Evolutionary conservation across 2,329 filamentous ascomycete genomes (phyloP).

Genomic region (Westerdykella aurantiaca): DNA sequence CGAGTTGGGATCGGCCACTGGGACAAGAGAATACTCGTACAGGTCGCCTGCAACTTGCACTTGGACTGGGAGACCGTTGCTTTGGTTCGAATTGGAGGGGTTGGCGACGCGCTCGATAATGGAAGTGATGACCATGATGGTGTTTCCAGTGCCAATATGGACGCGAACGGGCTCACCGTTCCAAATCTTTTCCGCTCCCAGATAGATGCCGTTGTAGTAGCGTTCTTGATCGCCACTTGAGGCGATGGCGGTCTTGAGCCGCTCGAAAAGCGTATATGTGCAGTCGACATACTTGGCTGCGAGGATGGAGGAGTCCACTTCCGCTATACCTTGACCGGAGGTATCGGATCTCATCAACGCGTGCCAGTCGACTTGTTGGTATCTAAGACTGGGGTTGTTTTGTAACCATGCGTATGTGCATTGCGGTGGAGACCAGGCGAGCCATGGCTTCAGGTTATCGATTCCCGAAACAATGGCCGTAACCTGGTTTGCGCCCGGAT

Average conservation of each 20-base stretch:
- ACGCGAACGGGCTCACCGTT: slow-evolving; percentile 54
- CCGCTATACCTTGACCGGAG: slow-evolving; percentile 45
- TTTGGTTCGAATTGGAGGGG: slow-evolving; percentile 8
- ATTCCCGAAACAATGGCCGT: slow-evolving; percentile 42
- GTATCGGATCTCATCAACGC: slow-evolving; percentile 36
- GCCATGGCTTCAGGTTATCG: slow-evolving; percentile 49
- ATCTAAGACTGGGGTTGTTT: slow-evolving; percentile 37
- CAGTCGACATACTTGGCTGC: slow-evolving; percentile 52
- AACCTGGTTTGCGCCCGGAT: slow-evolving; percentile 37
- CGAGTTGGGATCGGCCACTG: slow-evolving; percentile 24
- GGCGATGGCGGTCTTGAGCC: slow-evolving; percentile 37
- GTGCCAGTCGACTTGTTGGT: slow-evolving; percentile 49
- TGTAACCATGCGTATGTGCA: slow-evolving; percentile 45
- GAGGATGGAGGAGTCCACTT: slow-evolving; percentile 54
- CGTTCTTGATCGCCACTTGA: slow-evolving; percentile 38
- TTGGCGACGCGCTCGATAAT: slow-evolving; percentile 38
- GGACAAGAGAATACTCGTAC: slow-evolving; percentile 43
- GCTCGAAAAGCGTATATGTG: slow-evolving; percentile 50
- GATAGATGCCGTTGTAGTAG: slow-evolving; percentile 50
- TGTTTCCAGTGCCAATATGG: slow-evolving; percentile 39
- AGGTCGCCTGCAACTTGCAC: slow-evolving; percentile 47
- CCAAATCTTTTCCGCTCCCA: slow-evolving; percentile 57
- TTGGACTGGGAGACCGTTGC: slow-evolving; percentile 14
- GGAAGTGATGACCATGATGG: slow-evolving; percentile 45
- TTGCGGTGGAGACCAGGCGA: slow-evolving; percentile 53